Evolutionary conservation across 2,329 filamentous ascomycete species (phyloP).

Genomic region (Fusarium mundagurra): DNA sequence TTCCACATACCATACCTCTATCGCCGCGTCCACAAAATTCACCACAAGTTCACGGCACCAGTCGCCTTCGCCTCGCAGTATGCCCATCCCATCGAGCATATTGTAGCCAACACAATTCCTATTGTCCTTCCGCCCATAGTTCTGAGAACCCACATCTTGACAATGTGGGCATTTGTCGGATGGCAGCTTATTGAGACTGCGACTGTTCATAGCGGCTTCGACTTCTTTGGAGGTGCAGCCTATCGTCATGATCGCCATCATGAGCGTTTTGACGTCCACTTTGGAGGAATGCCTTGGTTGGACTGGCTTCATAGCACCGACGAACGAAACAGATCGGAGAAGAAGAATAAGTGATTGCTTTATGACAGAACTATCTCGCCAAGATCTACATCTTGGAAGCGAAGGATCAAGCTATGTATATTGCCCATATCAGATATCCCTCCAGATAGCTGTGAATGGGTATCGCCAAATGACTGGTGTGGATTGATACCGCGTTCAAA

Average conservation of each 20-base stretch:
- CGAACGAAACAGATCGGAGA: slow-evolving; percentile 9
- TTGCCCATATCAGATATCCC: neutral
- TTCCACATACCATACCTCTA: slow-evolving; percentile 62
- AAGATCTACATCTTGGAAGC: neutral
- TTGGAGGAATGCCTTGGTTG: slow-evolving; percentile 61
- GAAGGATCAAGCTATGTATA: neutral
- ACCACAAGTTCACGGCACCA: slow-evolving; percentile 66
- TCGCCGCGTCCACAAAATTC: slow-evolving; percentile 62
- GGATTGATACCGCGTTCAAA: neutral
- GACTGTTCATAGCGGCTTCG: slow-evolving; percentile 67
- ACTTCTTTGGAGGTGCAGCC: slow-evolving; percentile 60
- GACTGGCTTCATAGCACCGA: slow-evolving; percentile 66
- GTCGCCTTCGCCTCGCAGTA: slow-evolving; percentile 66
- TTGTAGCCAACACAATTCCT: slow-evolving; percentile 63
- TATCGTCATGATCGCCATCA: slow-evolving; percentile 66
- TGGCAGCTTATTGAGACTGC: slow-evolving; percentile 61
- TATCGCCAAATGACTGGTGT: too few species aligned
- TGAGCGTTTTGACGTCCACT: slow-evolving; percentile 65
- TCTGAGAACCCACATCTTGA: slow-evolving; percentile 60
- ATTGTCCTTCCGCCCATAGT: slow-evolving; percentile 60
- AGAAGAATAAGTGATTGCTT: neutral
- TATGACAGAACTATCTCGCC: neutral
- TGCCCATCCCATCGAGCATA: slow-evolving; percentile 65
- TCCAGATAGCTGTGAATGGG: neutral
- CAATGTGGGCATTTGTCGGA: slow-evolving; percentile 60